Evolutionary conservation across 768 basidiomycete species (phyloP), one percentile per base, ranked within the genome.

Genomic region (Hemileccinum rubropunctum): DNA sequence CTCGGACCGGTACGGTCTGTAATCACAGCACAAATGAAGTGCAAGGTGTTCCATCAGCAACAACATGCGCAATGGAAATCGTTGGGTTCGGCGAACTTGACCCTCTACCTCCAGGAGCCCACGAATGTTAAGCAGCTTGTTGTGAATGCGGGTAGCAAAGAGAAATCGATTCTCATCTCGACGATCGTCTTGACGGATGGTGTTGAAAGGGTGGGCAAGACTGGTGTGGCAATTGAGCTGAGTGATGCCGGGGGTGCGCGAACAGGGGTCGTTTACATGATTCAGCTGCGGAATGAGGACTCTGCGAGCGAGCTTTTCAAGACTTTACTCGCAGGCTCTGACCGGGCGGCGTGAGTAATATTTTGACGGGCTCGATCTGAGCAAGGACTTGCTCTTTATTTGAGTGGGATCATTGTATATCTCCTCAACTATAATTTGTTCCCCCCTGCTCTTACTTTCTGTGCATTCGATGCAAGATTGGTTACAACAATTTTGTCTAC

Each of bases 21-120:
- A 11, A 75, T 98, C 53, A 82, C 89, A 9, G 91, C 90, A 12
- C 84, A 91, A 63, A 95, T 94, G 91, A 94, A 95, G 66, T 98
- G 95, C 80, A 99, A 98, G 69, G 86, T 98, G 20, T 99, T 98
- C 73, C 74, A 97, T 41, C 86, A 98, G 64, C 93, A 95, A 61
- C 84, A 91, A 32, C 95, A 98, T 63, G 86, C 88, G n/a, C 92
- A 95, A 65, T 99, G 97, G 97, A 99, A 97, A 72, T 84, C 90
- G 1, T 76, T 98, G 48, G 97, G 97, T 3, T 75, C 87, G 10
- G 93, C 91, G 13, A 83, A 83, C 59, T 76, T 98, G 56, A 92
- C 88, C 63, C 75, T 99, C 42, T 99, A 94, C 66, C 80, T 77
- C 40, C 84, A 95, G 64, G 75, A 79, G 48, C 91, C 92, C 23